Base-by-base conservation (phyloP, 805 yeast genomes). In the Candida hispaniensis region DNA sequence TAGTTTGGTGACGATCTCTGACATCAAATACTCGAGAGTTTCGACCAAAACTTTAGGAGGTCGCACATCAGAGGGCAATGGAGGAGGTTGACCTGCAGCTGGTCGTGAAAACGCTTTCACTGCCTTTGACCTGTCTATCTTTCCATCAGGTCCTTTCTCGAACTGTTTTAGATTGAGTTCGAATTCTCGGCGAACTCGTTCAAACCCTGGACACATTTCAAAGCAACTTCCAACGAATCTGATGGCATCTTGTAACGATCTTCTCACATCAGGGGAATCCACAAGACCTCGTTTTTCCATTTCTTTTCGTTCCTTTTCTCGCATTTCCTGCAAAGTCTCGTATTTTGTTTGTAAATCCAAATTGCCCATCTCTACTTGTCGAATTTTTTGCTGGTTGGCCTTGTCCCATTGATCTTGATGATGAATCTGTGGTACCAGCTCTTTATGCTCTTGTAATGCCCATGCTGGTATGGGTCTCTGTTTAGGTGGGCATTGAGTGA, bases 51-150 rank as follows among this genome's bases (percentile, higher is more conserved):
- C 63, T 38, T 67, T 69, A 0, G 99, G 98, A 1, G 98, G 94
- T 42, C 99, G 66, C 3, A 91, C 99, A 54, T 91, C 98, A 1
- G 96, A 83, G 0, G 98, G 99, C 40, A 91, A 61, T 3, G 97
- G 93, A 2, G 96, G 97, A 1, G 95, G 94, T 47, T 91, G 95
- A 5, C 97, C 98, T 1, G 97, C 96, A 11, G 94, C 94, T 0
- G 99, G 96, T 47, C 99, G 66, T 14, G 93, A 79, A 52, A 91
- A 91, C 2, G 94, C 93, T 56, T 91, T 91, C 5, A 91, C 70
- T 0, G 96, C 94, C 27, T 64, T 60, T 0, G 50, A 49, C 17
- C 69, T 54, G 1, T 81, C 66, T 5, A 83, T 77, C 42, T 60
- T 66, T 4, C 72, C 72, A 3, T 72, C 64, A 1, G 75, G 70